Conservation (phyloP, 1,139 yeast genomes). For the Scheffersomyces illinoinensis region DNA sequence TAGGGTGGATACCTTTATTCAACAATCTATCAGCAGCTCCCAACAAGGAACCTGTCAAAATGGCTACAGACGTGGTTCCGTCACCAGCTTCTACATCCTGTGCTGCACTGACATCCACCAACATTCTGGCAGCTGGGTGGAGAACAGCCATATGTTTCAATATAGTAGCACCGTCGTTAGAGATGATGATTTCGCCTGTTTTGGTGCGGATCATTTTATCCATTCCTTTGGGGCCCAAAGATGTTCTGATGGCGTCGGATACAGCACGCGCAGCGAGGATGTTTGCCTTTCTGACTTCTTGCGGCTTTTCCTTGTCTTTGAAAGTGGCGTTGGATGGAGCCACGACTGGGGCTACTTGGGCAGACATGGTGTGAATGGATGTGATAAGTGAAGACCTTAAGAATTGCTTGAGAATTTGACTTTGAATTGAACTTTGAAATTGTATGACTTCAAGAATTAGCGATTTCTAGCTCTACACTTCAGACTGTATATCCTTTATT, state of each 20-base stretch:
- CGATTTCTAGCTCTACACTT: neutral
- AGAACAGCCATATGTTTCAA: constrained; percentile 95
- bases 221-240: constrained; percentile 98
- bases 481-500: neutral
- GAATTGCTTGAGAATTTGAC: neutral
- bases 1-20: constrained; percentile 93
- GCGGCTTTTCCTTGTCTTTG: constrained; percentile 95
- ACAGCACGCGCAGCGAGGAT: constrained; percentile 97
- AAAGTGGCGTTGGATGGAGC: constrained; percentile 84
- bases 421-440: neutral
- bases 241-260: constrained; percentile 96
- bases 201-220: constrained; percentile 98
- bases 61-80: constrained; percentile 97
- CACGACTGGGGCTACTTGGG: constrained; percentile 20
- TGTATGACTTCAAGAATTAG: neutral
- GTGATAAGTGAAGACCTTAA: neutral
- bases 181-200: constrained; percentile 87
- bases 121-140: constrained; percentile 98
- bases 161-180: constrained; percentile 98
- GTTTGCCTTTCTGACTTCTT: constrained; percentile 91
- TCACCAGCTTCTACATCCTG: constrained; percentile 99
- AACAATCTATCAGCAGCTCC: constrained; percentile 93
- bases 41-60: constrained; percentile 87
- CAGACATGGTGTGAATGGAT: neutral
- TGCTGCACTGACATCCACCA: constrained; percentile 95